A percentile compares a stretch with the other conserved stretches of the same genome.
Evolutionary conservation across 148 eudicot genomes (phyloP).

Genomic region (Vaccinium corymbosum): DNA sequence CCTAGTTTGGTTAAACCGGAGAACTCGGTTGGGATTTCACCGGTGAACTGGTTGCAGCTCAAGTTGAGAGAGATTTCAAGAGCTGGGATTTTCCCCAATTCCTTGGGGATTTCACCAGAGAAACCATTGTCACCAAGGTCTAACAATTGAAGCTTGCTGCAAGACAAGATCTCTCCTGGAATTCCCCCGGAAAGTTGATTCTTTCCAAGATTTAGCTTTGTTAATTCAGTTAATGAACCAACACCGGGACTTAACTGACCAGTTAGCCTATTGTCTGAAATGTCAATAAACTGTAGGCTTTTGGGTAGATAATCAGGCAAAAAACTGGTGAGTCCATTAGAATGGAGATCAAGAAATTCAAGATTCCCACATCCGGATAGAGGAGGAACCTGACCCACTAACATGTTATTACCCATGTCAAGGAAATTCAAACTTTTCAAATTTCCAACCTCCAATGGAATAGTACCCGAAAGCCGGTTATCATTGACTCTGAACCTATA

Average conservation of each 20-base stretch:
- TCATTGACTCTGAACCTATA: slow-evolving; percentile 71
- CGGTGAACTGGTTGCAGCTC: slow-evolving; percentile 67
- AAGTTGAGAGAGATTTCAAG: slow-evolving; percentile 86
- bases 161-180: slow-evolving; percentile 69
- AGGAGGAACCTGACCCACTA: slow-evolving; percentile 62
- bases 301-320: slow-evolving; percentile 60
- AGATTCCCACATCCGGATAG: slow-evolving; percentile 61
- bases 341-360: slow-evolving; percentile 88
- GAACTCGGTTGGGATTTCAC: slow-evolving; percentile 69
- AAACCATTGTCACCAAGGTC: slow-evolving; percentile 77
- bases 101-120: slow-evolving; percentile 77
- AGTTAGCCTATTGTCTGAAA: slow-evolving; percentile 70
- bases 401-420: slow-evolving; percentile 66
- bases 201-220: slow-evolving; percentile 67
- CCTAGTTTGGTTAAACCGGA: slow-evolving; percentile 64
- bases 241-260: slow-evolving; percentile 52
- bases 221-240: slow-evolving; percentile 63
- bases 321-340: slow-evolving; percentile 61
- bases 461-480: slow-evolving; percentile 67
- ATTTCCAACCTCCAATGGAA: slow-evolving; percentile 84
- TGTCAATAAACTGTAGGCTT: slow-evolving; percentile 74
- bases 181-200: slow-evolving; percentile 73
- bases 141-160: slow-evolving; percentile 70
- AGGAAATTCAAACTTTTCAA: slow-evolving; percentile 67
- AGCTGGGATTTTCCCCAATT: slow-evolving; percentile 74